phyloP scores from a whole-genome alignment of 192 early-diverging fungal species.

The Backusella tuberculispora region DNA sequence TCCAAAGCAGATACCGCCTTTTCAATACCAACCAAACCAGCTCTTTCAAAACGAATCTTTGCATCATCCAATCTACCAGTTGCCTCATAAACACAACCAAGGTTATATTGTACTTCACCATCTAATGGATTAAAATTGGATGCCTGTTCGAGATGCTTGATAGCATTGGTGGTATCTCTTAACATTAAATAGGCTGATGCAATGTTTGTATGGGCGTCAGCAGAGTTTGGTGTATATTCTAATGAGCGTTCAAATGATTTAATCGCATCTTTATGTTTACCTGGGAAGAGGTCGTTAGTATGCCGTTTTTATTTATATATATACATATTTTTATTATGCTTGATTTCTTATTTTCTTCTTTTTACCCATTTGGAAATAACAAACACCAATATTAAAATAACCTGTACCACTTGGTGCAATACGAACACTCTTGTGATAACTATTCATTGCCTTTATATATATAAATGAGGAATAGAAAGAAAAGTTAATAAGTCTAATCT shows the following conservation, averaged over 20 bases:
- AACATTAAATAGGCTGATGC: constrained; percentile 64
- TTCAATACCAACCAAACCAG: constrained; percentile 52
- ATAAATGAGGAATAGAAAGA: not conserved
- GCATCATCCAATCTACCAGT: constrained; percentile 58
- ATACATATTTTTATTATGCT: no score
- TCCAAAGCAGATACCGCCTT: constrained; percentile 57
- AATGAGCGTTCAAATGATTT: constrained; percentile 63
- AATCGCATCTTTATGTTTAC: constrained; percentile 56
- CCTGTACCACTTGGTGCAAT: constrained; percentile 37
- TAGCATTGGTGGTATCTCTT: constrained; percentile 48
- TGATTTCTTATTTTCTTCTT: not conserved
- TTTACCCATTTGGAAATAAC: constrained; percentile 53
- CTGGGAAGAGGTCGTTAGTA: not conserved
- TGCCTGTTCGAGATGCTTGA: constrained; percentile 61
- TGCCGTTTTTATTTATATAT: not conserved
- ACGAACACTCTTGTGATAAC: constrained; percentile 40
- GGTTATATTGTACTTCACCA: constrained; percentile 68
- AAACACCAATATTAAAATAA: constrained; percentile 44
- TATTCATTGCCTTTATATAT: constrained; percentile 36
- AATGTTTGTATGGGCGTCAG: constrained; percentile 74
- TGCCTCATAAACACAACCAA: constrained; percentile 68
- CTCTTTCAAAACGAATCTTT: constrained; percentile 56
- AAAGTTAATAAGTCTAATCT: no score
- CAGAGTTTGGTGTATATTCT: constrained; percentile 49
- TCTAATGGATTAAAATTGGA: constrained; percentile 63